Percentiles rank a stretch among this genome's conserved stretches.
phyloP scores from a whole-genome alignment of 2,329 filamentous ascomycete species.

The Zarea fungicola region DNA sequence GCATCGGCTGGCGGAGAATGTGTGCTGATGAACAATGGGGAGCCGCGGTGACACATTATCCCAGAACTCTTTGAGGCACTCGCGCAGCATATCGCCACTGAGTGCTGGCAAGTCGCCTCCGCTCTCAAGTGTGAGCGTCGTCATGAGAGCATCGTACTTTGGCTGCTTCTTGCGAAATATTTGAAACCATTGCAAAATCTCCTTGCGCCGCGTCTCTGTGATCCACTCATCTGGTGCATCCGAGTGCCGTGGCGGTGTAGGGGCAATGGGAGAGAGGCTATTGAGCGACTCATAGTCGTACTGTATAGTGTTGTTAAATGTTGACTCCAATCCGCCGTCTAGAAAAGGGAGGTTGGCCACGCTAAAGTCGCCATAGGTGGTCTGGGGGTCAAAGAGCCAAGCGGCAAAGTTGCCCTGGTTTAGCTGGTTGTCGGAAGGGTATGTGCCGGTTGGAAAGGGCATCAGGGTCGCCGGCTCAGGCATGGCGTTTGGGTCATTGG shows the following conservation, averaged over 20 bases:
- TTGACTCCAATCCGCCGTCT: conserved; percentile 45
- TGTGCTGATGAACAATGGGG: conserved; percentile 83
- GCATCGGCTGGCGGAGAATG: conserved; percentile 75
- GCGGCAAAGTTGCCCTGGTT: conserved; percentile 42
- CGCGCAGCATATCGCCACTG: conserved; percentile 75
- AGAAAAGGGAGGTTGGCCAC: conserved; percentile 41
- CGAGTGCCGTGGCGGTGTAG: conserved; percentile 34
- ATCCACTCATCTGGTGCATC: conserved; percentile 40
- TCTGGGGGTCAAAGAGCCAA: conserved; percentile 47
- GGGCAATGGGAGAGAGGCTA: conserved; percentile 41
- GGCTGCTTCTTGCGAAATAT: conserved; percentile 40
- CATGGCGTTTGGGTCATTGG: conserved; percentile 22
- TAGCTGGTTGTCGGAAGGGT: conserved; percentile 29
- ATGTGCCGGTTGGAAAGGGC: conserved; percentile 20
- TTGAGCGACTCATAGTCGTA: conserved; percentile 48
- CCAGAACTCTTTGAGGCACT: conserved; percentile 85
- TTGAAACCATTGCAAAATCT: conserved; percentile 39
- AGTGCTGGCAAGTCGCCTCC: conserved; percentile 45
- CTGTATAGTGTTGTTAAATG: conserved; percentile 46
- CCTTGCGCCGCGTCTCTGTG: conserved; percentile 39
- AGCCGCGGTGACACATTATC: conserved; percentile 77
- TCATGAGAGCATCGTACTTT: conserved; percentile 29
- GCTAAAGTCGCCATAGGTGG: conserved; percentile 36
- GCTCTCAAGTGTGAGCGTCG: conserved; percentile 33
- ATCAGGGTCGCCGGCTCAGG: conserved; percentile 31